phyloP scores from a whole-genome alignment of 306 rosid genomes.

The Rosa rugosa region DNA sequence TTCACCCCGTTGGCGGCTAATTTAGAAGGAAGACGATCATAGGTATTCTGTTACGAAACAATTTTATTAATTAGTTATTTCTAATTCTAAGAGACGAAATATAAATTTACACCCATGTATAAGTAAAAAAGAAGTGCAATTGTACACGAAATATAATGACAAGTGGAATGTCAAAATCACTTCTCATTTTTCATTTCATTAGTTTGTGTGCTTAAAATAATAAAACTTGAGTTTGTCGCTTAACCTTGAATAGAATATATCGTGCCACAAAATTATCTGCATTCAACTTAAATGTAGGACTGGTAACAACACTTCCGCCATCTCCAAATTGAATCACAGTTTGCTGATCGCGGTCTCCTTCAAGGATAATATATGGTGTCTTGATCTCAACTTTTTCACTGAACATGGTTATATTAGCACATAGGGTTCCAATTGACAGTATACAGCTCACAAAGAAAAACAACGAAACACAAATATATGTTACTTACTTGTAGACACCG shows the following conservation, averaged over 20 bases:
- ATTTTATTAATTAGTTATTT: no score
- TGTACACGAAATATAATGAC: no score
- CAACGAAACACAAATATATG: no score
- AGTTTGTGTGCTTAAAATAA: no score
- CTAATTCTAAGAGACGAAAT: no score
- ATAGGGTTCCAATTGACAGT: neutral
- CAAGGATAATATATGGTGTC: conserved; percentile 29
- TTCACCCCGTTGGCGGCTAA: neutral
- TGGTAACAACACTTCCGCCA: conserved; percentile 3
- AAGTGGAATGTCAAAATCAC: no score
- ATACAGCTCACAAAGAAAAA: no score
- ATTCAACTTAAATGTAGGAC: conserved; percentile 2
- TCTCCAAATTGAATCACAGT: neutral
- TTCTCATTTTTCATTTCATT: no score
- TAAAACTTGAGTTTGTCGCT: no score
- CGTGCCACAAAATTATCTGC: conserved; percentile 24
- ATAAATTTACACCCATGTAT: neutral
- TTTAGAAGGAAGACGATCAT: neutral
- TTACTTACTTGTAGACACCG: conserved; percentile 20
- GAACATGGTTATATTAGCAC: neutral
- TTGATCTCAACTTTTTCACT: conserved; percentile 42
- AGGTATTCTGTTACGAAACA: neutral
- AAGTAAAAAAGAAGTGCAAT: no score
- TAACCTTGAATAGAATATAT: conserved; percentile 5
- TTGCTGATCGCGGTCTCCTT: conserved; percentile 21